Evolutionary conservation across 108 stramenopile genomes (phyloP).

Genomic region (Parietichytrium sp.): DNA sequence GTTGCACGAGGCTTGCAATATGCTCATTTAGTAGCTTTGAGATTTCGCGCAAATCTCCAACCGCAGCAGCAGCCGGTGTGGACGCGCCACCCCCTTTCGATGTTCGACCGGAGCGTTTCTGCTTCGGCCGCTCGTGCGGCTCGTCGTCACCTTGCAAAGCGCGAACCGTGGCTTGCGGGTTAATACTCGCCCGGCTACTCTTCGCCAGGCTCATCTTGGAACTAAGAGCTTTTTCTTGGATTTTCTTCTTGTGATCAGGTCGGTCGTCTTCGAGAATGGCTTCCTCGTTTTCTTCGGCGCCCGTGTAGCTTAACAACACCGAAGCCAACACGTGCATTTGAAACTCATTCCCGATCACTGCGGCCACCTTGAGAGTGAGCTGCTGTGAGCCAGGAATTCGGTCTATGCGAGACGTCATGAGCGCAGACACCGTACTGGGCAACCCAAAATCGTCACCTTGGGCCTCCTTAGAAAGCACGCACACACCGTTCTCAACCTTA

Average conservation of each 20-base stretch:
- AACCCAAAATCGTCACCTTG: background rate
- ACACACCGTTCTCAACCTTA: background rate
- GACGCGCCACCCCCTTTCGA: too few species aligned
- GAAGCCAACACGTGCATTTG: background rate
- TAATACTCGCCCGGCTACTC: too few species aligned
- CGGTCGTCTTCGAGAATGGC: conserved; percentile 14
- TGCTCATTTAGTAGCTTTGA: conserved; percentile 8
- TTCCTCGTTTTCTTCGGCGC: background rate
- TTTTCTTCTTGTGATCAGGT: too few species aligned
- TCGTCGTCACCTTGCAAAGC: too few species aligned
- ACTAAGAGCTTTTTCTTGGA: too few species aligned
- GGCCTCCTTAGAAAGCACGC: background rate
- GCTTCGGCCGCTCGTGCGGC: too few species aligned
- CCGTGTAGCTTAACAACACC: background rate
- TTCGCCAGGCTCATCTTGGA: too few species aligned
- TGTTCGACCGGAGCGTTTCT: too few species aligned
- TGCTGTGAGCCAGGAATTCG: background rate
- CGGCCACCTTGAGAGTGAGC: conserved; percentile 25
- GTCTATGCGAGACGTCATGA: conserved; percentile 24
- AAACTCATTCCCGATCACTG: conserved; percentile 23
- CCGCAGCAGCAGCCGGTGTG: conserved; percentile 25
- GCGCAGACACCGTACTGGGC: conserved; percentile 8
- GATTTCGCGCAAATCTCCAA: background rate
- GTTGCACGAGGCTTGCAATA: background rate
- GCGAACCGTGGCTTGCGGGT: too few species aligned